Evolutionary conservation across 371 early-diverging fungal genomes (phyloP), one percentile per base, ranked within the genome.

Genomic region (Choanephora cucurbitarum): DNA sequence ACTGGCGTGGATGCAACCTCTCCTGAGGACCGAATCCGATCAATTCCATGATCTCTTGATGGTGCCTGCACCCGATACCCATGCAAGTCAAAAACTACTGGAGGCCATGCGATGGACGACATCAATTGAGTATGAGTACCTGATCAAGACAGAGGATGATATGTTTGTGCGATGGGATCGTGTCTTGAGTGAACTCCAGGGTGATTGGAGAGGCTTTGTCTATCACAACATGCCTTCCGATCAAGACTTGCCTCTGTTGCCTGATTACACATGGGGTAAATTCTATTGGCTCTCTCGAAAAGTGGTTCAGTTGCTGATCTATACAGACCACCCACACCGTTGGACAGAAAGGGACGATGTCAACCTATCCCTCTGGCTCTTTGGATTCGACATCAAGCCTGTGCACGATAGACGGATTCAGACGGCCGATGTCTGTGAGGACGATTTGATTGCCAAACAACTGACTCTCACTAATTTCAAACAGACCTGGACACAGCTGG

Each of bases 91-190:
- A 52, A 86, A 86, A 42, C 49, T 86, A 1, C 77, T 71, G 52
- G 72, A 77, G 39, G 82, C 80, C 0, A 39, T 84, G n/a, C 70
- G 69, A 44, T 84, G 82, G 83, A 41, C 51, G 5, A 59, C 58
- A 22, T 57, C 66, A 14, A 60, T 69, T 47, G 46, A 73, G 14
- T 82, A 77, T 56, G 79, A 84, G 44, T 84, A 79, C 31, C 48
- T 86, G 10, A 62, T 83, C 58, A 86, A 86, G 52, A 82, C 86
- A 2, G 75, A 83, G 11, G 84, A 86, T 34, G 81, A 86, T 56
- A 75, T 84, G 19, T 86, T 84, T 70, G 77, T 82, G 3, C 72
- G 84, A n/a, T 83, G 78, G 79, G 84, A 86, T 57, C 44, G 47
- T 10, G 84, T 84, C 44, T 56, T 82, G 17, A 52, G 44, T 15